Evolutionary conservation across 176 grass and related monocot species (phyloP), one percentile per base, ranked within the genome.

Genomic region (Paspalum vaginatum): DNA sequence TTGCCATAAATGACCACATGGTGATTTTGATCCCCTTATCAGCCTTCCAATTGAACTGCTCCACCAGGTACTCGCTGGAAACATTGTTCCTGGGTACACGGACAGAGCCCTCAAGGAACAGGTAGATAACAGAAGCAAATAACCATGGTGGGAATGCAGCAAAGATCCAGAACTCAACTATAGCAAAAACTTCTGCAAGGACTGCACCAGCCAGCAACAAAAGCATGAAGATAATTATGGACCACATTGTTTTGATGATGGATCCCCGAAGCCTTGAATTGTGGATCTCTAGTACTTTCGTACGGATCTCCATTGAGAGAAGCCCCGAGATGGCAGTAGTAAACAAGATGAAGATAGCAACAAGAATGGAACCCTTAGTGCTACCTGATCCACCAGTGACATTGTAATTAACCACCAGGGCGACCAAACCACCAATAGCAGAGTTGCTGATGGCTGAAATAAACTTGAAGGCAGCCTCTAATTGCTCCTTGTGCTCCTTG

Each of bases 1-100:
- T 80, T 16, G 63, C 77, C n/a, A 11, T 56, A 68, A 80, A 68
- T 44, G 77, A 80, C 77, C 77, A 80, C 77, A 80, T 80, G 22
- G 51, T 37, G 40, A 80, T 16, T 45, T 80, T 80, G 78, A 32
- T 58, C 64, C 78, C 78, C 51, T 10, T 68, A 15, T 69, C 64
- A 11, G 51, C 40, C 78, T 58, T 69, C 51, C 51, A 80, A 14
- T 80, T 80, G 40, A 80, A 12, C 21, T 55, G 64, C 4, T 13
- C 21, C 4, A 55, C 7, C 50, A 11, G 61, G 12, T 2, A 42
- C 32, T 22, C 50, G 46, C 18, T 57, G 9, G 39, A 2, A 44
- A 2, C 26, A 1, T 13, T 69, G 11, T 57, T 9, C 8, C 10
- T 3, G 5, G 49, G 37, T 17, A 40, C 40, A 60, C 20, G 8